Conservation (phyloP, 2,329 filamentous ascomycete genomes). For the Exophiala aquamarina region DNA sequence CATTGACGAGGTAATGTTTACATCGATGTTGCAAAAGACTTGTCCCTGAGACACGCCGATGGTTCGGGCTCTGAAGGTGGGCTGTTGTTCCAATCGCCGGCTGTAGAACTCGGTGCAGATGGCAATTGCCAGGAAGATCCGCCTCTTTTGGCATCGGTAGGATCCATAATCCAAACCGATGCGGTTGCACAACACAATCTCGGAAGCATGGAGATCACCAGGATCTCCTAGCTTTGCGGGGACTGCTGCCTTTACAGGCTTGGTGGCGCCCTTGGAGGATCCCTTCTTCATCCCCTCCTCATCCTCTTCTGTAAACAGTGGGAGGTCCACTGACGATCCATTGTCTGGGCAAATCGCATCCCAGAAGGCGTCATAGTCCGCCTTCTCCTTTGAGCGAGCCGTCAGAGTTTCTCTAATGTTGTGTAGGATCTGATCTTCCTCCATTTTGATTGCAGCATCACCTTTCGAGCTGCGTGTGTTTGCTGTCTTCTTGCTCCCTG, state of each 20-base stretch:
- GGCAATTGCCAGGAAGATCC: slow-evolving; percentile 17
- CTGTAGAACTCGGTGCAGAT: slow-evolving; percentile 11
- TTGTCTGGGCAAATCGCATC: slow-evolving; percentile 12
- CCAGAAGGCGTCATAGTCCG: slow-evolving; percentile 4
- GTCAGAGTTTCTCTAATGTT: slow-evolving; percentile 9
- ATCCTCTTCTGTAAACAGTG: no score
- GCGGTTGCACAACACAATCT: slow-evolving; percentile 10
- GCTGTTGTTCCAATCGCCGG: neutral
- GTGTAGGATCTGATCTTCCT: neutral
- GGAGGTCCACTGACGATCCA: no score
- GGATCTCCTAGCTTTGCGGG: slow-evolving; percentile 7
- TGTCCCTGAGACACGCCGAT: slow-evolving; percentile 12
- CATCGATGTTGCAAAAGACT: slow-evolving; percentile 14
- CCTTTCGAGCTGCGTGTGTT: neutral
- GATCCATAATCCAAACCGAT: slow-evolving; percentile 7
- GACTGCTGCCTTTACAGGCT: no score
- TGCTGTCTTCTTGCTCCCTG: neutral
- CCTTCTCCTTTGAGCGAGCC: slow-evolving; percentile 2
- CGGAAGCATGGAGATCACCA: slow-evolving; percentile 7
- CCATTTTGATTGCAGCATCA: neutral
- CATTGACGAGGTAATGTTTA: slow-evolving; percentile 14
- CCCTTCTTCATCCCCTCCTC: no score
- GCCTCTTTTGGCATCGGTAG: slow-evolving; percentile 20
- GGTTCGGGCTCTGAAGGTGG: slow-evolving; percentile 6
- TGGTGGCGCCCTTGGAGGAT: no score